A percentile compares a stretch with the other conserved stretches of the same genome.
Evolutionary conservation across 176 grass and related monocot genomes (phyloP).

Genomic region (Tuctoria greenei): DNA sequence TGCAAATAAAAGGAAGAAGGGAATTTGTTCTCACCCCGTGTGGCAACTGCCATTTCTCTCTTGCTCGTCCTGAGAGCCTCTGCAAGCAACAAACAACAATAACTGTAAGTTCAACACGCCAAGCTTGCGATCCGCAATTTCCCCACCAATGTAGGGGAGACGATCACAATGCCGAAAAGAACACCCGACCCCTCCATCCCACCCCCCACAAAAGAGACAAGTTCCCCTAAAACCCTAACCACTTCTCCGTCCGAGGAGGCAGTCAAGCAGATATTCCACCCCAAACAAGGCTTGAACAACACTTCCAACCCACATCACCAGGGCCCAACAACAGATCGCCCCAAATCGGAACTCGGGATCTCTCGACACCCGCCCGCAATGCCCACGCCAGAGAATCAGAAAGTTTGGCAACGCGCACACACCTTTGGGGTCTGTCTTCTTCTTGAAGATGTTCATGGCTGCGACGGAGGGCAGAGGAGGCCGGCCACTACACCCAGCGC

Average conservation of each 20-base stretch:
- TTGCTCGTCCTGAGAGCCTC: conserved; percentile 97
- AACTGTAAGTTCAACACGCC: not conserved
- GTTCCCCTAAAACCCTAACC: conserved; percentile 30
- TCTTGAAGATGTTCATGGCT: conserved; percentile 98
- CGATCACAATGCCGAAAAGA: not conserved
- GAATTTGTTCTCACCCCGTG: conserved; percentile 55
- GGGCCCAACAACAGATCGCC: not conserved
- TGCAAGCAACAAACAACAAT: conserved; percentile 32
- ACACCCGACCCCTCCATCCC: not conserved
- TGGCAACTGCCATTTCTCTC: conserved; percentile 84
- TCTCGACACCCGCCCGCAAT: not conserved
- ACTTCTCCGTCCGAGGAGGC: not conserved
- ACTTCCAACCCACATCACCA: not conserved
- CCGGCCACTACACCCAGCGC: not conserved
- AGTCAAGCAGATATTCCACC: conserved; percentile 6
- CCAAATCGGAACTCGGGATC: not conserved
- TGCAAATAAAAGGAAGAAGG: conserved; percentile 8
- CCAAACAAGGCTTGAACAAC: not conserved
- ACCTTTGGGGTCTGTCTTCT: conserved; percentile 96
- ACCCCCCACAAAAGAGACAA: not conserved
- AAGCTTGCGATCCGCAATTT: not conserved
- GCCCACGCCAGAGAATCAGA: conserved; percentile 10
- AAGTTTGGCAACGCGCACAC: not conserved
- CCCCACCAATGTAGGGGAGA: not conserved
- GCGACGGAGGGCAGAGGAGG: not conserved